Evolutionary conservation across 106 monocot genomes (phyloP), one percentile per base, ranked within the genome.

Genomic region (Ottelia alismoides): DNA sequence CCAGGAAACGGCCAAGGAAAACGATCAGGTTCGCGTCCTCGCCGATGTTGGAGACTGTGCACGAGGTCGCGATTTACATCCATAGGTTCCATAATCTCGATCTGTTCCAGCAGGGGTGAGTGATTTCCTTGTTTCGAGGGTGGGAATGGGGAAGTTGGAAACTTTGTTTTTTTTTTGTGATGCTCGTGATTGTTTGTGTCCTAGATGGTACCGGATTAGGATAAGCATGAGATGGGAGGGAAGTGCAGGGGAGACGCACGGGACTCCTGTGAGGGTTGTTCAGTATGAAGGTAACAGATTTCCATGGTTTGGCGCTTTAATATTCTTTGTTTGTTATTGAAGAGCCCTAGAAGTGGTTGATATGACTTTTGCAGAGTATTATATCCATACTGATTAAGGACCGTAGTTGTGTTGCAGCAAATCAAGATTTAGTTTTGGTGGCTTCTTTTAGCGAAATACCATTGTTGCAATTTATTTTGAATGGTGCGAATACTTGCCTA

Each of bases 251-350:
- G 49, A 55, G 28, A 74, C 67, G 44, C 51, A 49, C 19, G 90
- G 79, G 24, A 80, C 75, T 20, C 98, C 90, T 1, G 63, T 90
- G 9, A 85, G 98, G 67, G 98, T 99, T 30, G 90, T 99, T 44
- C 90, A 99, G 28, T 99, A 99, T 45, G 90, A 90, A 90, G 90
- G 96, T 98, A 71, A n/a, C n/a, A n/a, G n/a, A n/a, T n/a, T n/a
- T n/a, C n/a, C n/a, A n/a, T n/a, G n/a, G n/a, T n/a, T n/a, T n/a
- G n/a, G n/a, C n/a, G n/a, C n/a, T n/a, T n/a, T n/a, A n/a, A n/a
- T n/a, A n/a, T n/a, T n/a, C n/a, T n/a, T n/a, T n/a, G n/a, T n/a
- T n/a, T n/a, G n/a, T n/a, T n/a, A n/a, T n/a, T n/a, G n/a, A n/a
- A n/a, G n/a, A n/a, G n/a, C n/a, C n/a, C n/a, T n/a, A n/a, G n/a